Evolutionary conservation across 2,329 filamentous ascomycete species (phyloP).

Genomic region (Bipolaris cookei): DNA sequence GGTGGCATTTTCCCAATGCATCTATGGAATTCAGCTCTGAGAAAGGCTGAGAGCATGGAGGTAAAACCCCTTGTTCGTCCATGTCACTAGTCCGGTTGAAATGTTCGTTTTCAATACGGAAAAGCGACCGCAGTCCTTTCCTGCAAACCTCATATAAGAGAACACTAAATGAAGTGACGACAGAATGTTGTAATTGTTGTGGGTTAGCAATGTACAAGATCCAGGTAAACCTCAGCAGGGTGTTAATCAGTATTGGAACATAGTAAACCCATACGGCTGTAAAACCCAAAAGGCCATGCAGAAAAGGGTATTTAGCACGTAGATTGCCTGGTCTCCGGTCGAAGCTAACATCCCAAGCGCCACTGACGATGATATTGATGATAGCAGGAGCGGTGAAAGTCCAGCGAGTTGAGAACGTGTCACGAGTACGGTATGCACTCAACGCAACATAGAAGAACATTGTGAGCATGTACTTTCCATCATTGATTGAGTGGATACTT

Average conservation of each 20-base stretch:
- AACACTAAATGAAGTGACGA: conserved; percentile 77
- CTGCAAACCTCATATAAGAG: conserved; percentile 76
- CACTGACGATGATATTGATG: conserved; percentile 62
- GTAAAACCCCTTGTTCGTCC: too few relatives aligned
- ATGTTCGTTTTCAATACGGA: conserved; percentile 94
- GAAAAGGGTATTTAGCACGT: neutral
- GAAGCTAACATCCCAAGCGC: neutral
- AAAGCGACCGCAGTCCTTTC: conserved; percentile 80
- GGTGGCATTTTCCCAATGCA: too few relatives aligned
- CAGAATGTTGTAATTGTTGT: conserved; percentile 77
- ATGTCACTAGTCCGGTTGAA: too few relatives aligned
- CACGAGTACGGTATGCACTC: conserved; percentile 25
- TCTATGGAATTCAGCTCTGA: too few relatives aligned
- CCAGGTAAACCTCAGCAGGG: conserved; percentile 86
- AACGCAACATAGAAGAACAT: conserved; percentile 58
- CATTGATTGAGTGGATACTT: conserved; percentile 89
- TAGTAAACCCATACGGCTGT: conserved; percentile 76
- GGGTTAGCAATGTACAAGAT: conserved; percentile 87
- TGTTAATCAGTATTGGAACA: conserved; percentile 76
- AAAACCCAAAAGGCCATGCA: neutral
- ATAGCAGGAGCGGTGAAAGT: conserved; percentile 80
- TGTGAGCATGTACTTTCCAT: conserved; percentile 82
- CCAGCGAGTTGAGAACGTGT: conserved; percentile 79
- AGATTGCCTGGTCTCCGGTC: neutral
- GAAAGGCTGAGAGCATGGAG: too few relatives aligned